phyloP scores from a whole-genome alignment of 2,329 filamentous ascomycete species.

The Pezicula radicicola region DNA sequence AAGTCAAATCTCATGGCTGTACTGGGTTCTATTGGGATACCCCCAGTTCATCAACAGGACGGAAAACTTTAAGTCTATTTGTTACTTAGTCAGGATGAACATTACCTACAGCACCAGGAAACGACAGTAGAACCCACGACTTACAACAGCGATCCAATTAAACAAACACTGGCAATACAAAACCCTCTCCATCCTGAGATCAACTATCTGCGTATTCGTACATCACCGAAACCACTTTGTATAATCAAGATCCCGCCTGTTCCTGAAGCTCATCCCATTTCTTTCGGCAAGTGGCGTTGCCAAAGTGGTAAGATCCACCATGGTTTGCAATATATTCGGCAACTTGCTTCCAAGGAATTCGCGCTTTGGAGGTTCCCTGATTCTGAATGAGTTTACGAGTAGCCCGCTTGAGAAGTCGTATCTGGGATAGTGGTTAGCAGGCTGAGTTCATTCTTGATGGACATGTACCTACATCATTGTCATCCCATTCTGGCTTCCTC shows the following conservation, averaged over 20 bases:
- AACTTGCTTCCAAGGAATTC: slow-evolving; percentile 55
- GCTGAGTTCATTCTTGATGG: not conserved
- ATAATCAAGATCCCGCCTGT: not conserved
- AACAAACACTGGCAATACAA: not conserved
- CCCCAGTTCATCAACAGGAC: slow-evolving; percentile 1
- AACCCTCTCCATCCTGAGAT: not conserved
- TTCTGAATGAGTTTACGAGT: slow-evolving; percentile 33
- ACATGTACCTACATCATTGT: slow-evolving; percentile 55
- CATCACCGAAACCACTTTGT: not conserved
- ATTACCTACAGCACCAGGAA: not conserved
- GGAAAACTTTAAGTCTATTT: not conserved
- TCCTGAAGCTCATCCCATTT: slow-evolving; percentile 46
- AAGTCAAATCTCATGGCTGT: slow-evolving; percentile 38
- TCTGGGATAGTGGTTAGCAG: slow-evolving; percentile 27
- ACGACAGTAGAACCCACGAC: no score
- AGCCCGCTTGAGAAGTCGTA: slow-evolving; percentile 41
- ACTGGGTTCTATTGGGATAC: slow-evolving; percentile 28
- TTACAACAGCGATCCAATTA: no score
- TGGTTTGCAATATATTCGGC: slow-evolving; percentile 47
- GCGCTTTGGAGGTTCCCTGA: slow-evolving; percentile 25
- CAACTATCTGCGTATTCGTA: not conserved
- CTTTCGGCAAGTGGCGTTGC: slow-evolving; percentile 55
- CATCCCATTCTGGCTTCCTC: slow-evolving; percentile 62
- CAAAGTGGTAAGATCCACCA: slow-evolving; percentile 57
- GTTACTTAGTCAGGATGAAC: not conserved